Evolutionary conservation across 1,139 yeast species (phyloP).

Genomic region (Suhomyces yuchorum): DNA sequence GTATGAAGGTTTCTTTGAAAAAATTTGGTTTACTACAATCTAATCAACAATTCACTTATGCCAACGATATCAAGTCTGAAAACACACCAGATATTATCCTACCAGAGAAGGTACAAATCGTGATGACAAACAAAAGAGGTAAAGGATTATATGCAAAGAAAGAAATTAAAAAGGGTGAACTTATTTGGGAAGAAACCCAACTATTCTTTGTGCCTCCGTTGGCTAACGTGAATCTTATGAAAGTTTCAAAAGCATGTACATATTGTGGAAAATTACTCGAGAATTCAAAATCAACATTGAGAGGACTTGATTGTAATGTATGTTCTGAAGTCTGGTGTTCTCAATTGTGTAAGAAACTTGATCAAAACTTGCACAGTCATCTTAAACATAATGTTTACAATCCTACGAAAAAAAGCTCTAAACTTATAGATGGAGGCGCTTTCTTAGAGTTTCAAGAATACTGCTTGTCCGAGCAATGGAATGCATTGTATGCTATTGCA

Average conservation of each 20-base stretch:
- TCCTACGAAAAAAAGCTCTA: slow-evolving; percentile 27
- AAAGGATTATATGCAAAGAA: slow-evolving; percentile 51
- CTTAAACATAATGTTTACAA: slow-evolving; percentile 54
- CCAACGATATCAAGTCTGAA: slow-evolving; percentile 55
- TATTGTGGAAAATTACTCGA: slow-evolving; percentile 69
- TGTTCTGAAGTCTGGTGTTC: slow-evolving; percentile 80
- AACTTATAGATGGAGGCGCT: slow-evolving; percentile 44
- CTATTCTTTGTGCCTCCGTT: slow-evolving; percentile 71
- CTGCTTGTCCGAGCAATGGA: slow-evolving; percentile 68
- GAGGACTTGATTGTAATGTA: slow-evolving; percentile 66
- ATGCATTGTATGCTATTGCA: slow-evolving; percentile 68
- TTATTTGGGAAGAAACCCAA: slow-evolving; percentile 64
- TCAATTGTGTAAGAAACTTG: slow-evolving; percentile 55
- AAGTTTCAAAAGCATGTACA: slow-evolving; percentile 73
- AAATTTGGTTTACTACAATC: slow-evolving; percentile 53
- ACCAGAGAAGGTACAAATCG: slow-evolving; percentile 49
- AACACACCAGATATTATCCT: slow-evolving; percentile 51
- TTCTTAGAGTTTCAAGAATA: slow-evolving; percentile 61
- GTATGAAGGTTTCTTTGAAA: slow-evolving; percentile 56
- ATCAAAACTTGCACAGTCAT: slow-evolving; percentile 54
- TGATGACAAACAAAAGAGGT: slow-evolving; percentile 49
- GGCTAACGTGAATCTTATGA: slow-evolving; percentile 64
- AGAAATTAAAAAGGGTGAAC: slow-evolving; percentile 49
- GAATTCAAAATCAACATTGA: slow-evolving; percentile 32
- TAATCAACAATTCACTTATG: slow-evolving; percentile 48